Base-by-base conservation (phyloP, 495 filamentous ascomycete genomes). In the Aspergillus nanangensis region DNA sequence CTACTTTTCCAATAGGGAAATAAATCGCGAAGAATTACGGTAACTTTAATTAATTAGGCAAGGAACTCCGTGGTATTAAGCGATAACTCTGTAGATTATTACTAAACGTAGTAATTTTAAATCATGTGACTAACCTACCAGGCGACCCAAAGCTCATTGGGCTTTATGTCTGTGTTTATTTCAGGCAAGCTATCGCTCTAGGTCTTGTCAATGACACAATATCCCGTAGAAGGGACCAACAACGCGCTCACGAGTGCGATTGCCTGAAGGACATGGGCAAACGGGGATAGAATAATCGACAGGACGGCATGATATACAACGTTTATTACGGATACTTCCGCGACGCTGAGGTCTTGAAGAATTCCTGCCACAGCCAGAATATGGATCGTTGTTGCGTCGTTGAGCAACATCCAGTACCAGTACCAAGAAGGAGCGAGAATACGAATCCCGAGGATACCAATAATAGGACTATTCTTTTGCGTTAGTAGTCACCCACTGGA, bases 381-480 rank as follows among this genome's bases (percentile, higher is more conserved):
- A 38, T 38, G 35, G 15, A 38, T 2, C 10, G 18, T 38, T 2
- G 35, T 38, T 38, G 35, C 35, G 10, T 38, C 35, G 15, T 38
- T 38, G 14, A 38, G 20, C 15, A 38, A 38, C 35, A 38, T 38
- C 35, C 35, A 38, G 10, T 38, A 17, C n/a, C 13, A 38, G 35
- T 38, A 38, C 35, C 35, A 38, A 19, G 35, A 38, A 19, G 35
- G 35, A 7, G 10, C 35, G 3, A 38, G n/a, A 10, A 38, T 20
- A 38, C 35, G 35, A 19, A 38, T 38, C 2, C 35, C 35, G 4
- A 38, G 10, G 35, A 38, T 38, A 10, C 35, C 15, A 17, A 38
- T 38, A 4, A 38, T 4, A 2, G 35, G 35, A 20, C 35, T 38
- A 38, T 17, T 17, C 35, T 20, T 2, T 38, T 20, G 35, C 35